These are phyloP conservation scores for Pseudoneurospora amorphoporcata DNA, from an alignment of 495 filamentous ascomycete genomes.

Conservation along the genomic window DNA sequence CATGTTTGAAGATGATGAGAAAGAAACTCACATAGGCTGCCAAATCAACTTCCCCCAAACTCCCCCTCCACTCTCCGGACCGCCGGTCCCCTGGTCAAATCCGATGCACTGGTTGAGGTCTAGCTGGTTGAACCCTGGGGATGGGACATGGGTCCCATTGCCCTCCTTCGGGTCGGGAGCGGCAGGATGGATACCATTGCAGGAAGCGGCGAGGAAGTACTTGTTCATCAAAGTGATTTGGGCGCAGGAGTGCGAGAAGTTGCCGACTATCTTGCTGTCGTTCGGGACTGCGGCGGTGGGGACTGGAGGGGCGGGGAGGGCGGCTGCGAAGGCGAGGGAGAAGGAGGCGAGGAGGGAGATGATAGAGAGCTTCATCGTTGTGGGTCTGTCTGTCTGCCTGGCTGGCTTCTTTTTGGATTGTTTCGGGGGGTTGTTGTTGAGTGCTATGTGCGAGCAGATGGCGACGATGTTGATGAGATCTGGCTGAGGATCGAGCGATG, in stretches of 20 bases:
- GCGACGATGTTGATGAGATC: not conserved
- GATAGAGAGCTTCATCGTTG: not conserved
- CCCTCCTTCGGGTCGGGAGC: not conserved
- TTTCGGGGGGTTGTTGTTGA: not conserved
- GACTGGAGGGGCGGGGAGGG: not conserved
- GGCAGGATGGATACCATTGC: not conserved
- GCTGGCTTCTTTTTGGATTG: not conserved
- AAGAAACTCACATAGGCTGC: not conserved
- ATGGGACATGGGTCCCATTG: not conserved
- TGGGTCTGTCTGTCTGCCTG: not conserved
- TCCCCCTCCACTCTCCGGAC: conserved; percentile 1
- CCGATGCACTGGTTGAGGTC: conserved; percentile 15
- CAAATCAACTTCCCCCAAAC: conserved; percentile 5
- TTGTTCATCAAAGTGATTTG: conserved; percentile 1
- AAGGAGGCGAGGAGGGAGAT: not conserved
- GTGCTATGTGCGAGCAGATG: not conserved
- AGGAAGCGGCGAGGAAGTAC: conserved; percentile 6
- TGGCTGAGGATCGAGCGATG: not conserved
- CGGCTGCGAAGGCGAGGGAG: not conserved
- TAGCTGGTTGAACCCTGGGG: conserved; percentile 1
- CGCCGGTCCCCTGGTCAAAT: not conserved
- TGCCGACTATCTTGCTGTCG: not conserved
- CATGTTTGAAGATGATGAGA: not conserved
- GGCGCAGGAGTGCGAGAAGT: conserved; percentile 14
- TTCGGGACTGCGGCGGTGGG: not conserved